phyloP scores from a whole-genome alignment of 208 protist species.

The Acanthamoeba royreba region DNA sequence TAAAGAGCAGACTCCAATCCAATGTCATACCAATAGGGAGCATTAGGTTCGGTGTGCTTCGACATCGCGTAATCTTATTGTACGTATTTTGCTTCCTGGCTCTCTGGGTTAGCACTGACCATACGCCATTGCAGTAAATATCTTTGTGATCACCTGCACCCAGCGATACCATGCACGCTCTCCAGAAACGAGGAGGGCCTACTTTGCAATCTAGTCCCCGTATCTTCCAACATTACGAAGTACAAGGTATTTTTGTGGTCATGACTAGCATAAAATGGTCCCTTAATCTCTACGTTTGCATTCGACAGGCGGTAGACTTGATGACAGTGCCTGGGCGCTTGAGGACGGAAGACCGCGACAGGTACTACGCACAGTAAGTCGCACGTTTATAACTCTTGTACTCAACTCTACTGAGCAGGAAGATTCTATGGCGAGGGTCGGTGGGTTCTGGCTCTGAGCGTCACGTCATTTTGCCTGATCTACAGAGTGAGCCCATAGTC shows the following conservation, averaged over 20 bases:
- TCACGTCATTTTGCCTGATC: neutral
- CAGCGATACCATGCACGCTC: neutral
- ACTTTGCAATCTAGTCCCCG: neutral
- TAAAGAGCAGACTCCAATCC: neutral
- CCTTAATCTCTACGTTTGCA: no score
- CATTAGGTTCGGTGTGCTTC: neutral
- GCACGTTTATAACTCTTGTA: no score
- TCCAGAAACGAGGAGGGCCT: neutral
- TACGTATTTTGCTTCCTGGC: neutral
- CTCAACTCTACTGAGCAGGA: no score
- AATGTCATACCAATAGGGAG: neutral
- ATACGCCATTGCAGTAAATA: neutral
- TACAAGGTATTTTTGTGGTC: constrained; percentile 43
- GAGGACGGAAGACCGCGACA: neutral
- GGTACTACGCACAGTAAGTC: no score
- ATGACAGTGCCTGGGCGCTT: neutral
- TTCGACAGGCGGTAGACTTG: neutral
- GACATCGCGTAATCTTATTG: constrained; percentile 32
- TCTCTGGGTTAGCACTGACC: neutral
- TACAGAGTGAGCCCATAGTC: constrained; percentile 23
- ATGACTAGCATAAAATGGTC: no score
- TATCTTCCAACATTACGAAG: neutral
- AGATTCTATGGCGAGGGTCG: neutral
- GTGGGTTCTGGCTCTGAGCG: neutral
- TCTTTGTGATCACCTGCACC: neutral